A percentile compares a stretch with the other conserved stretches of the same genome.
phyloP scores from a whole-genome alignment of 345 rosid genomes.

The Reutealis trisperma region DNA sequence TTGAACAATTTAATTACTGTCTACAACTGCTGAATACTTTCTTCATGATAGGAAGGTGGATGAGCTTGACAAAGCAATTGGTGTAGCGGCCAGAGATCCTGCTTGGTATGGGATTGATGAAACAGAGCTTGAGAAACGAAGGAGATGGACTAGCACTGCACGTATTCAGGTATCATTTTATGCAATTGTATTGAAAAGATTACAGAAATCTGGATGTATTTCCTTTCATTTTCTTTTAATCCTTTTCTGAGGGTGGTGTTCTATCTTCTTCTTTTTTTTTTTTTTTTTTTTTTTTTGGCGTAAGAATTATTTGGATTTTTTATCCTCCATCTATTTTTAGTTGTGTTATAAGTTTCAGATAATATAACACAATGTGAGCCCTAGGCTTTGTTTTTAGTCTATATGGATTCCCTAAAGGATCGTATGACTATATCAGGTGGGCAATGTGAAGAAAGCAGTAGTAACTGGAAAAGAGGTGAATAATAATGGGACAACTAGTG shows the following conservation, averaged over 20 bases:
- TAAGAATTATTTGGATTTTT: constrained; percentile 5
- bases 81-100: constrained; percentile 90
- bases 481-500: constrained; percentile 41
- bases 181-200: neutral
- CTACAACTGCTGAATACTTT: constrained; percentile 48
- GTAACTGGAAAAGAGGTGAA: constrained; percentile 59
- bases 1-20: constrained; percentile 10
- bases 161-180: constrained; percentile 59
- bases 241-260: neutral
- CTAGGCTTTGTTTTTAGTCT: neutral
- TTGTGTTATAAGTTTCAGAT: neutral
- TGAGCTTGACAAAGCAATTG: constrained; percentile 89
- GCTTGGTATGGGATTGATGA: constrained; percentile 84
- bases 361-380: neutral
- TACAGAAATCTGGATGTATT: neutral
- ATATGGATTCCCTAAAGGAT: constrained; percentile 14
- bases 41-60: constrained; percentile 88
- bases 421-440: constrained; percentile 49
- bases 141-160: constrained; percentile 89
- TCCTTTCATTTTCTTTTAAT: neutral
- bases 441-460: constrained; percentile 69
- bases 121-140: constrained; percentile 80
- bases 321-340: neutral
- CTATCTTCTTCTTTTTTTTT: too few species aligned
- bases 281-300: constrained; percentile 14